Base-by-base conservation (phyloP, 257 asterid species). In the Nicotiana knightiana region DNA sequence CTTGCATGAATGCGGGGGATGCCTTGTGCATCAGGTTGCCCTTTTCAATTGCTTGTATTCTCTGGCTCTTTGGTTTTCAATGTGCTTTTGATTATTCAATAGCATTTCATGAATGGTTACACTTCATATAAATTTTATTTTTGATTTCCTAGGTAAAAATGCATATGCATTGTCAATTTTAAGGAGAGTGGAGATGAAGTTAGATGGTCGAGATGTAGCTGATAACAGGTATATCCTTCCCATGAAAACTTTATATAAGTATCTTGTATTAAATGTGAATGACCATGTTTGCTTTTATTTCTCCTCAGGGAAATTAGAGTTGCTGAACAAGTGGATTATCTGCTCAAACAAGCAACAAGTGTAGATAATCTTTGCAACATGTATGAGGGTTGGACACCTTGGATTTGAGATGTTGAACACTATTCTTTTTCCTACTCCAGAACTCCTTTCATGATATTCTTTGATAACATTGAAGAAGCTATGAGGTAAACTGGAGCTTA, bases 331-430 rank as follows among this genome's bases (percentile, higher is more conserved):
- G 98, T 96, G 55, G 98, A 96, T 88, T 92, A 87, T 91, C 91
- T 96, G 86, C 97, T 96, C 51, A 89, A 90, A 86, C 99, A 96
- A 89, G 98, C 99, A 58, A 93, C 97, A 24, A 92, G 93, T 77
- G 68, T 90, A 9, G 98, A 96, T 87, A 96, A 96, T 90, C 97
- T 96, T 76, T 96, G 99, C 86, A 96, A 93, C 79, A 96, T 96
- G 99, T 96, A 96, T 63, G 99, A 96, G 90, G 99, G 99, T 57
- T 96, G 99, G 99, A 96, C 99, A 10, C 99, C 99, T 83, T 96
- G 99, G 99, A 96, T 96, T 88, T 96, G 90, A 96, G 82, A 82
- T 79, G 21, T 54, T 57, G 80, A 76, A 64, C 78, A 84, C 39
- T 62, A 80, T 81, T 82, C 71, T 75, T 73, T 83, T 51, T 59